phyloP scores from a whole-genome alignment of 2,329 filamentous ascomycete species.

The Colletotrichum navitas region DNA sequence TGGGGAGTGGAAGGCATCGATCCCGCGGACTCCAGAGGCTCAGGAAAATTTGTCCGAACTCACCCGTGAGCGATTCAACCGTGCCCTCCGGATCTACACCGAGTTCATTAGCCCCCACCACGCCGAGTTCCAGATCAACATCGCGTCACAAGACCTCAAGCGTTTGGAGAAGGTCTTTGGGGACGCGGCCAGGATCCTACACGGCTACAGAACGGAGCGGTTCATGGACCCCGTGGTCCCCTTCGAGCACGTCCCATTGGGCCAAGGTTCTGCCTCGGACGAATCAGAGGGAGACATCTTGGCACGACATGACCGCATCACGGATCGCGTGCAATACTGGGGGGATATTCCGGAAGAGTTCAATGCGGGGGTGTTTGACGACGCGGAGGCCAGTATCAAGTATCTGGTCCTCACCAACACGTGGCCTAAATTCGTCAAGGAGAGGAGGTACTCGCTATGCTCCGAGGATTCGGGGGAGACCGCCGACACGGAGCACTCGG shows the following conservation, averaged over 20 bases:
- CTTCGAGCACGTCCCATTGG: slow-evolving; percentile 50
- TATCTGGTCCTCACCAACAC: slow-evolving; percentile 58
- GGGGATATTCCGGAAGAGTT: slow-evolving; percentile 57
- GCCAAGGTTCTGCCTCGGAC: background rate
- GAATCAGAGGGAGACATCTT: slow-evolving; percentile 15
- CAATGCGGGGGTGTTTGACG: slow-evolving; percentile 63
- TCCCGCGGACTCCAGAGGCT: slow-evolving; percentile 43
- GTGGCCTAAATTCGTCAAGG: slow-evolving; percentile 49
- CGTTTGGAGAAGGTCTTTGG: slow-evolving; percentile 70
- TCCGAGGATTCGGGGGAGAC: slow-evolving; percentile 38
- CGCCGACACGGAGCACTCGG: slow-evolving; percentile 26
- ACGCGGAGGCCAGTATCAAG: slow-evolving; percentile 67
- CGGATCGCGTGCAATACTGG: slow-evolving; percentile 31
- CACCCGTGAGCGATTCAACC: slow-evolving; percentile 66
- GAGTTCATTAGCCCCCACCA: slow-evolving; percentile 71
- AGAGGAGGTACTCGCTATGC: slow-evolving; percentile 38
- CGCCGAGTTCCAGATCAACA: slow-evolving; percentile 76
- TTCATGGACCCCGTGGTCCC: slow-evolving; percentile 59
- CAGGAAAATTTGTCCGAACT: slow-evolving; percentile 47
- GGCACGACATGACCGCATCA: background rate
- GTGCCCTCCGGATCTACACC: slow-evolving; percentile 71
- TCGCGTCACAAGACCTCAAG: slow-evolving; percentile 68
- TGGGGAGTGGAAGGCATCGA: slow-evolving; percentile 65
- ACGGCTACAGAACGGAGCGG: slow-evolving; percentile 51
- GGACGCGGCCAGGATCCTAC: slow-evolving; percentile 60